Conservation (phyloP, 2,329 filamentous ascomycete species). For the Colletotrichum agaves region DNA sequence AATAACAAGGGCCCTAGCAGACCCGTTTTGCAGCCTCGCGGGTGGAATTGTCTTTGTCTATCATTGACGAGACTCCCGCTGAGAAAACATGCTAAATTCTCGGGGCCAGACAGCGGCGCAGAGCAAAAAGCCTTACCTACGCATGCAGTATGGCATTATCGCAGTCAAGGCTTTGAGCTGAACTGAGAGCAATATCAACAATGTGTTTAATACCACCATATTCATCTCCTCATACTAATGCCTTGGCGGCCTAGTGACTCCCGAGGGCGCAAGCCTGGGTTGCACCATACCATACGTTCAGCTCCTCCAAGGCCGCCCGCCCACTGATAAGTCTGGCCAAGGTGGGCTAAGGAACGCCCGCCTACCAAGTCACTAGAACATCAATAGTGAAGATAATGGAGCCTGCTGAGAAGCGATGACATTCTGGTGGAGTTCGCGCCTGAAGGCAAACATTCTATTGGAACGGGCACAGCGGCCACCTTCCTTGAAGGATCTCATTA, state of each 20-base stretch:
- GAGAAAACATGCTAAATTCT: too few relatives aligned
- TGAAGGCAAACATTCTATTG: not conserved
- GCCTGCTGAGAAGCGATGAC: not conserved
- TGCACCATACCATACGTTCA: conserved; percentile 28
- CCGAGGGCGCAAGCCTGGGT: not conserved
- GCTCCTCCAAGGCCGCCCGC: conserved; percentile 13
- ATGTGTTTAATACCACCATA: not conserved
- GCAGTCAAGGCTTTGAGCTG: not conserved
- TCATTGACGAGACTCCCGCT: not conserved
- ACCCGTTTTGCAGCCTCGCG: not conserved
- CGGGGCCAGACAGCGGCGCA: not conserved
- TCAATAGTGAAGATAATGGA: conserved; percentile 14
- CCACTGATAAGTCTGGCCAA: conserved; percentile 1
- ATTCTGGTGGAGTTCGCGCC: not conserved
- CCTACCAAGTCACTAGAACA: not conserved
- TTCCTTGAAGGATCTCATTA: not conserved
- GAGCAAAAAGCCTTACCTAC: not conserved
- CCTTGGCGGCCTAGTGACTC: conserved; percentile 11
- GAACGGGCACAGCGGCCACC: not conserved
- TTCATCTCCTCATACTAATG: conserved; percentile 20
- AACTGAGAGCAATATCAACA: not conserved
- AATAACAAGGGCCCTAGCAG: not conserved
- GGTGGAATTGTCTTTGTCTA: not conserved
- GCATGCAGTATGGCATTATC: not conserved
- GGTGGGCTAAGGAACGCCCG: conserved; percentile 9